Evolutionary conservation across 345 rosid genomes (phyloP), one percentile per base, ranked within the genome.

Genomic region (Turnera subulata): DNA sequence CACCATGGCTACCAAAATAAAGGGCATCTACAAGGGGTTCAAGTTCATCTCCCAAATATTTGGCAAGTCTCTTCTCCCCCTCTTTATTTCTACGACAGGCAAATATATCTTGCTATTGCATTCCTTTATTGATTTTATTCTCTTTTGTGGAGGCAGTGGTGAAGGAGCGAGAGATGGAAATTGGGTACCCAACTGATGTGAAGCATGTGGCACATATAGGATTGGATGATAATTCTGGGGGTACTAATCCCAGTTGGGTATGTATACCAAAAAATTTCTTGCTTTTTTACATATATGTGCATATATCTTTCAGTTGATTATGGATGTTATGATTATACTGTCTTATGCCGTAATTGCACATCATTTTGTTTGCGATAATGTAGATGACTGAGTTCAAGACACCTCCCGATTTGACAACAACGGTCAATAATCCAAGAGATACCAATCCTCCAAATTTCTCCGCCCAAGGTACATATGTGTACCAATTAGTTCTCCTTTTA

Each of bases 191-290:
- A 6, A 89, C 97, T 59, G 95, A 92, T 77, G 97, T 92, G 21
- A 92, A 86, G 72, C 98, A 92, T 64, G 91, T 89, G 66, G 86
- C 97, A 43, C 95, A 89, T 58, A 83, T 92, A 53, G 96, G 96
- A 1, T 84, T 84, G 93, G 95, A 92, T 38, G 89, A 93, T 38
- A 65, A 74, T 48, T 78, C 95, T 66, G 83, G 87, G 29, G 65
- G 59, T 70, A 80, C 87, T n/a, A n/a, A n/a, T 29, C 98, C 98
- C 50, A 83, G 75, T 67, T 92, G 98, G 96, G 98, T 89, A 78
- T 66, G 91, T 69, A 40, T 24, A 55, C 24, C 19, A 51, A 11
- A 11, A 20, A 15, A 20, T 2, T 6, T 12, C 26, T 25, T 15
- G 20, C 15, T 14, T 1, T 23, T 24, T 25, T 33, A 16, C 33